Conservation (phyloP, 495 filamentous ascomycete species). For the Sabuloglossum arenarium region DNA sequence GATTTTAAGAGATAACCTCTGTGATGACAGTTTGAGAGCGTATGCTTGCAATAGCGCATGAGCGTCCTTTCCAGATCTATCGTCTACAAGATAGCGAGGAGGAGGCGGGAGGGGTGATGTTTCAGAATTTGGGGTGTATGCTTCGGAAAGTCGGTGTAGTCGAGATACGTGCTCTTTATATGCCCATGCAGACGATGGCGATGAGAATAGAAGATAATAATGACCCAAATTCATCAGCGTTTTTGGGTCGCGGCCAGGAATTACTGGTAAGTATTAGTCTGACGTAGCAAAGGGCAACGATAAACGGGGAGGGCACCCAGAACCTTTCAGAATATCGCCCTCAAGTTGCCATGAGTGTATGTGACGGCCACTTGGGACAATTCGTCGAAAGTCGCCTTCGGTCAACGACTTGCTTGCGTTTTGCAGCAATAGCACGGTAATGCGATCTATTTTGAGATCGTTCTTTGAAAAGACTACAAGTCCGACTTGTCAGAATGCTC, state of each 20-base stretch:
- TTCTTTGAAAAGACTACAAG: background rate
- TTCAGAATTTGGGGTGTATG: constrained; percentile 14
- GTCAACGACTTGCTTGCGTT: constrained; percentile 30
- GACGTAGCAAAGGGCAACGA: background rate
- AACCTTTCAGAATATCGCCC: constrained; percentile 25
- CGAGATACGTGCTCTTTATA: constrained; percentile 28
- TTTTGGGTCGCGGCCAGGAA: constrained; percentile 29
- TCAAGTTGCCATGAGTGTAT: constrained; percentile 37
- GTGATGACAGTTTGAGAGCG: constrained; percentile 27
- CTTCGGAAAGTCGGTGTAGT: constrained; percentile 23
- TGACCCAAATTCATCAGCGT: constrained; percentile 30
- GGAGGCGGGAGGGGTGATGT: constrained; percentile 14
- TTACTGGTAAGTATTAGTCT: constrained; percentile 11
- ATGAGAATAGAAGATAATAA: constrained; percentile 43
- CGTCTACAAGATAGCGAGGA: constrained; percentile 13
- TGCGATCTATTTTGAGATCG: background rate
- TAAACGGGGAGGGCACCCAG: background rate
- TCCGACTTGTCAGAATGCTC: background rate
- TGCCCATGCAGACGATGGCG: constrained; percentile 25
- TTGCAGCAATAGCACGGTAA: constrained; percentile 25
- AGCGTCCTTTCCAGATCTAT: constrained; percentile 22
- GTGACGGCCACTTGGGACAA: constrained; percentile 35
- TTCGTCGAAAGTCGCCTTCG: constrained; percentile 41
- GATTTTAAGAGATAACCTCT: constrained; percentile 13
- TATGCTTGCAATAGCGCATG: constrained; percentile 23